phyloP scores from a whole-genome alignment of 768 basidiomycete genomes.

The Amanita thiersii region DNA sequence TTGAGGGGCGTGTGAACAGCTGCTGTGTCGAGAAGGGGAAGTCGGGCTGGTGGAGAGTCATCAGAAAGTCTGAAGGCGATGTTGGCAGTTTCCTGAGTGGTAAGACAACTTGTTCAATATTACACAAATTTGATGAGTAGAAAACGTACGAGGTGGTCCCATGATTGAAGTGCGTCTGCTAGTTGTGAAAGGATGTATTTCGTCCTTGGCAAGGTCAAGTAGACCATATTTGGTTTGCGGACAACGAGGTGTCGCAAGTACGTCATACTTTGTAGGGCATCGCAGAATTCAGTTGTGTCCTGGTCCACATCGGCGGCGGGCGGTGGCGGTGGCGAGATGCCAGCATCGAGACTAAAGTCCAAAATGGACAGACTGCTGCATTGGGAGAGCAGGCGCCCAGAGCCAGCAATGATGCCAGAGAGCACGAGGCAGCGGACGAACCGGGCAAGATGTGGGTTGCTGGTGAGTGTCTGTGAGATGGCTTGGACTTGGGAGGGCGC shows the following conservation, averaged over 20 bases:
- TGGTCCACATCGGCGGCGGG: conserved; percentile 11
- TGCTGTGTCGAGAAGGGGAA: conserved; percentile 11
- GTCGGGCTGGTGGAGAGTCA: conserved; percentile 21
- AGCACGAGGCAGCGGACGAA: conserved; percentile 21
- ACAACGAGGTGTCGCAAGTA: conserved; percentile 39
- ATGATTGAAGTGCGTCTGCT: conserved; percentile 32
- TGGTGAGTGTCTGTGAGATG: conserved; percentile 27
- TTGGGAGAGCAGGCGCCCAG: conserved; percentile 27
- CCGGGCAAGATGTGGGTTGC: conserved; percentile 26
- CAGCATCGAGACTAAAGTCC: conserved; percentile 29
- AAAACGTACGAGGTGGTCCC: conserved; percentile 40
- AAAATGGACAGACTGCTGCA: conserved; percentile 18
- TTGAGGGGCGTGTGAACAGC: conserved; percentile 10
- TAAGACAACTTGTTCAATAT: neutral
- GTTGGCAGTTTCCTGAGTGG: conserved; percentile 39
- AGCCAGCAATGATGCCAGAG: conserved; percentile 6
- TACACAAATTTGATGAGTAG: conserved; percentile 2
- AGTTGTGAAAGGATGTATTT: conserved; percentile 36
- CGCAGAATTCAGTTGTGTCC: conserved; percentile 30
- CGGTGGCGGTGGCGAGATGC: conserved; percentile 22
- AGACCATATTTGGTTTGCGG: conserved; percentile 41
- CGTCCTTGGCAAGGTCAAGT: conserved; percentile 45
- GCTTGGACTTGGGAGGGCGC: conserved; percentile 31
- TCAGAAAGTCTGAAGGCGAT: conserved; percentile 51
- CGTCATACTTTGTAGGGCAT: conserved; percentile 27